Evolutionary conservation across 1,284 basidiomycete genomes (phyloP), one percentile per base, ranked within the genome.

Genomic region (Stereum hirsutum): DNA sequence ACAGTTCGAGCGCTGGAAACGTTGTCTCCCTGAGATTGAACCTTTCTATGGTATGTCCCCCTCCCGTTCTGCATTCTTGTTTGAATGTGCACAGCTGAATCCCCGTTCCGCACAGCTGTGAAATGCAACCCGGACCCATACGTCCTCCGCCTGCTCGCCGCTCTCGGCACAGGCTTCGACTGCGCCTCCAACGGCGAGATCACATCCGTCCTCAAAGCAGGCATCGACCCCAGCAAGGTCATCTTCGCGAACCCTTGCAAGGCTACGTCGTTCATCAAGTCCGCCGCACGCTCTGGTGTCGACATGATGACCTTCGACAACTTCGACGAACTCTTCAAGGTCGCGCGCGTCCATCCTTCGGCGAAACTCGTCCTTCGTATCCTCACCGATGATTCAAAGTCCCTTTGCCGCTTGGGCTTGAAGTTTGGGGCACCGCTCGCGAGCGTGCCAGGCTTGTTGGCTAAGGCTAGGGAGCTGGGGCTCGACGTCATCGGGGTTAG

Each of bases 161-260:
- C 86, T 20, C 69, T 98, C 47, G 95, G 95, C 32, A 73, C 87
- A 1, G 92, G 92, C 12, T 99, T 99, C 67, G 96, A 99, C 66
- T 99, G 96, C 57, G 96, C 96, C n/a, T 98, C 94, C 34, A 89
- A 91, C 55, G 84, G 85, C 47, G 96, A 99, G 66, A 98, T 99
- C 55, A 71, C 78, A 21, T 75, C 80, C 49, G 85, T 99, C 10
- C 72, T 98, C 23, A 68, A 71, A 20, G 64, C 95, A 10, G 86
- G 81, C 23, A 78, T 89, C 45, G 70, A 74, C 45, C 81, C 92
- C 1, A 70, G 72, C 15, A 78, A 88, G 46, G 89, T 99, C 70
- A 92, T 99, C 58, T 99, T 94, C 59, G 96, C 96, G 53, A 99
- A 99, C 67, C 96, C 96, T 0, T 99, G 95, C 83, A 99, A 99